Evolutionary conservation across 495 filamentous ascomycete genomes (phyloP), one percentile per base, ranked within the genome.

Genomic region (Ramalina peruviana): DNA sequence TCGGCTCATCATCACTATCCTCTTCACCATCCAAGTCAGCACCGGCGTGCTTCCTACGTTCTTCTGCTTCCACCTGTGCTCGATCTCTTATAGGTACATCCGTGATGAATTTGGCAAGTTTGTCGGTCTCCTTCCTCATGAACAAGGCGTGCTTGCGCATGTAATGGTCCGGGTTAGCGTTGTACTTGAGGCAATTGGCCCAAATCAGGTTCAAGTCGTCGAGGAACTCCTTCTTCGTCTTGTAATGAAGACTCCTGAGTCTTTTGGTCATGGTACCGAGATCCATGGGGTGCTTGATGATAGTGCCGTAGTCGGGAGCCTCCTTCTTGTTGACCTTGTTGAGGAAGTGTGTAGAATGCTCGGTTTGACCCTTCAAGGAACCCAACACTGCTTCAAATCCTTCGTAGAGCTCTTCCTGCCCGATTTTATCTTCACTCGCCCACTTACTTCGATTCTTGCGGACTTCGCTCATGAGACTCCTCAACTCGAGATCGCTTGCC

Each of bases 251-350:
- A 3, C 74, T 70, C 62, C 94, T 95, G 30, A 99, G 78, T 68
- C 96, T 97, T 70, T 99, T 99, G 36, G 92, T 90, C 85, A 99
- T 96, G 33, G 81, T 83, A 37, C 93, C 92, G 40, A 99, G 78
- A 63, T 99, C 92, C 92, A 99, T 99, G 0, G 92, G 93, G 26
- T 89, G 80, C 67, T 92, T 95, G 69, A 97, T 96, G 54, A 97
- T 82, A 49, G 72, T 82, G 64, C 89, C 83, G 62, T 99, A 99
- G 66, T 97, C 93, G 21, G 89, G 92, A 25, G 88, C 93, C 58
- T 99, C 92, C 51, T 90, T 78, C 66, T 96, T 97, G 65, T 92
- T 95, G 25, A 99, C 92, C 48, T 86, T 72, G 43, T 86, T 86
- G 50, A 99, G 64, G 52, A 99, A 99, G 3, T 90, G 86, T 47